A percentile compares a stretch with the other conserved stretches of the same genome.
Evolutionary conservation across 805 yeast species (phyloP).

Genomic region (Blastobotrys americana): DNA sequence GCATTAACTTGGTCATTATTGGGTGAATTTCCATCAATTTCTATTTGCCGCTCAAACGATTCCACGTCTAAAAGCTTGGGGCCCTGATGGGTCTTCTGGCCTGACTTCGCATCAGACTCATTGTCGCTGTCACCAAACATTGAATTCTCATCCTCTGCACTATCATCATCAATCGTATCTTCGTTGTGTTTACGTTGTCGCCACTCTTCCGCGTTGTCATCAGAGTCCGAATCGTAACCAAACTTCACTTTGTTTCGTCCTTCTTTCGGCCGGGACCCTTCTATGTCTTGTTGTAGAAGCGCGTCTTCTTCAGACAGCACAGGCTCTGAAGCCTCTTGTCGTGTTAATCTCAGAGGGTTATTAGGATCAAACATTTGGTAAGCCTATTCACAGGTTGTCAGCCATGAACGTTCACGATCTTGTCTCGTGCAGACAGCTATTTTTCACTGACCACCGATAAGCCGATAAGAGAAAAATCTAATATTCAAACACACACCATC

Average conservation of each 20-base stretch:
- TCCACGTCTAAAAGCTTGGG: constrained; percentile 32
- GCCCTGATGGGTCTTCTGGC: constrained; percentile 13
- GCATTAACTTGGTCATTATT: constrained; percentile 26
- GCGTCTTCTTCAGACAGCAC: constrained; percentile 18
- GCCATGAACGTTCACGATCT: too few relatives aligned
- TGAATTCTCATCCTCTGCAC: constrained; percentile 31
- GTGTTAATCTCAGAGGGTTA: constrained; percentile 20
- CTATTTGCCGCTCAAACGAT: constrained; percentile 30
- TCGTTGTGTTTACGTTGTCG: constrained; percentile 15
- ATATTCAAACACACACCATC: background rate
- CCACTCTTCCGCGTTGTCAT: constrained; percentile 3
- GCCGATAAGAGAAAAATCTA: background rate
- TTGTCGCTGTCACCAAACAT: constrained; percentile 21
- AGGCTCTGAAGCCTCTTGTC: constrained; percentile 10
- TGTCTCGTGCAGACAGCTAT: too few relatives aligned
- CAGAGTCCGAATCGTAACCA: constrained; percentile 22
- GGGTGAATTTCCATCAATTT: constrained; percentile 6
- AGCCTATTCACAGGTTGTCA: too few relatives aligned
- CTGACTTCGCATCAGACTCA: constrained; percentile 11
- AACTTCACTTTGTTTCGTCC: constrained; percentile 12
- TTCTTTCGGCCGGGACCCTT: constrained; percentile 10
- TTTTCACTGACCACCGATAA: too few relatives aligned
- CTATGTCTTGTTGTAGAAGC: constrained; percentile 21
- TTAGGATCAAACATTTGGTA: constrained; percentile 19
- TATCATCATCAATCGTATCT: constrained; percentile 15